These are phyloP conservation scores for Fusarium nematophilum DNA, from an alignment of 2,329 filamentous ascomycete genomes.

Conservation along the genomic window DNA sequence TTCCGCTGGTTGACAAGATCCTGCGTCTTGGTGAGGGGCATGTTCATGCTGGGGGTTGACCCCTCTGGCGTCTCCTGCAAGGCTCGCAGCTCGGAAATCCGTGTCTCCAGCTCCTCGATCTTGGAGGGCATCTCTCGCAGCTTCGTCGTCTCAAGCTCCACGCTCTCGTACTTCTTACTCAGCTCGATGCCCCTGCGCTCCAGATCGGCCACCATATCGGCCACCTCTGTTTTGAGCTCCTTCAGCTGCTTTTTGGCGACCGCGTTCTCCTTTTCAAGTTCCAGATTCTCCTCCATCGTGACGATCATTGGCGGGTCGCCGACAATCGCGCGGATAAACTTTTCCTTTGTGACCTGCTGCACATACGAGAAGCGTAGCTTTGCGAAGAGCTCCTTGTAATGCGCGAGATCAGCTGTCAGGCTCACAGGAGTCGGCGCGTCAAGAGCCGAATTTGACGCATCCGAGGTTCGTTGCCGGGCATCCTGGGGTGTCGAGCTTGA, in stretches of 20 bases:
- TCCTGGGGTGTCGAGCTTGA: constrained; percentile 60
- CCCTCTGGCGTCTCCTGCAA: constrained; percentile 49
- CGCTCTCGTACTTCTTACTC: constrained; percentile 62
- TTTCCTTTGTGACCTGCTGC: constrained; percentile 98
- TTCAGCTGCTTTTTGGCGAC: constrained; percentile 81
- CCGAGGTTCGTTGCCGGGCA: constrained; percentile 70
- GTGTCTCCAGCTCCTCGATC: constrained; percentile 60
- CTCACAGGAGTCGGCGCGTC: constrained; percentile 79
- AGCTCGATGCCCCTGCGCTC: constrained; percentile 73
- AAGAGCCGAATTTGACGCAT: constrained; percentile 74
- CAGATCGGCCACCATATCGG: constrained; percentile 76
- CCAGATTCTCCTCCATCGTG: constrained; percentile 82
- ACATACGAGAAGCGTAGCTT: constrained; percentile 98
- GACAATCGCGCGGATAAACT: constrained; percentile 93
- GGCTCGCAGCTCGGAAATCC: constrained; percentile 58
- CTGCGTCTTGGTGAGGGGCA: constrained; percentile 69
- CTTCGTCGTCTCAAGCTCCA: constrained; percentile 60
- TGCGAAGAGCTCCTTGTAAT: constrained; percentile 95
- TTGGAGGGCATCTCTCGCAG: constrained; percentile 64
- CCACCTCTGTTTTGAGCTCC: constrained; percentile 82
- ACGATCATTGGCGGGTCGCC: constrained; percentile 90
- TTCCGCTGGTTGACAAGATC: constrained; percentile 64
- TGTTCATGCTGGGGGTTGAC: constrained; percentile 58
- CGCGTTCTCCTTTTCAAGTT: constrained; percentile 76
- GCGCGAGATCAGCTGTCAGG: constrained; percentile 83